Conservation (phyloP, 2,329 filamentous ascomycete genomes). For the Cercospora sesami region DNA sequence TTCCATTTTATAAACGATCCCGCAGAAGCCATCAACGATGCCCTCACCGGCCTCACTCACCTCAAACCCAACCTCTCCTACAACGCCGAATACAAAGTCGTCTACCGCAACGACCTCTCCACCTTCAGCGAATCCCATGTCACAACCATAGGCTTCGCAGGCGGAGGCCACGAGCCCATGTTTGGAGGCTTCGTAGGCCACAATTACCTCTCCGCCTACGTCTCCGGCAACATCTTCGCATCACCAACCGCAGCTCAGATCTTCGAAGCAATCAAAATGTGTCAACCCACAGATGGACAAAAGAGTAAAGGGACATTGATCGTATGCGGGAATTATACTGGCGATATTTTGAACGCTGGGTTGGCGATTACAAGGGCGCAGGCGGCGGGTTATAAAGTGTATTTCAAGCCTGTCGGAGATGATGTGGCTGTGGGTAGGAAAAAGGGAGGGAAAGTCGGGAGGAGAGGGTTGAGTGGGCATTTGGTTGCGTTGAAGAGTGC, state of each 20-base stretch:
- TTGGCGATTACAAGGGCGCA: conserved; percentile 60
- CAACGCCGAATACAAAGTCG: conserved; percentile 40
- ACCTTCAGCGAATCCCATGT: conserved; percentile 37
- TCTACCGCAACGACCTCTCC: conserved; percentile 40
- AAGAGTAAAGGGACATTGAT: conserved; percentile 54
- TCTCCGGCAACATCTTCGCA: conserved; percentile 64
- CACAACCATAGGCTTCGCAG: conserved; percentile 42
- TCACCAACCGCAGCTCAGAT: conserved; percentile 65
- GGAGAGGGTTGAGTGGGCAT: conserved; percentile 63
- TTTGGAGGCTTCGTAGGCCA: conserved; percentile 64
- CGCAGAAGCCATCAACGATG: conserved; percentile 40
- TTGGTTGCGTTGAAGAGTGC: conserved; percentile 61
- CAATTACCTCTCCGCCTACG: conserved; percentile 62
- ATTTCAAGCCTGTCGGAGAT: conserved; percentile 63
- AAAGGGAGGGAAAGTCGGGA: conserved; percentile 58
- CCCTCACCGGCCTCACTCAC: conserved; percentile 39
- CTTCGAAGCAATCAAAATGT: conserved; percentile 56
- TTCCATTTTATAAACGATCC: conserved; percentile 44
- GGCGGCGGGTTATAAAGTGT: conserved; percentile 55
- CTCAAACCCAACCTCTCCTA: conserved; percentile 40
- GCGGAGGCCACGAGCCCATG: conserved; percentile 55
- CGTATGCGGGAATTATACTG: conserved; percentile 66
- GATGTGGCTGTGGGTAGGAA: conserved; percentile 64
- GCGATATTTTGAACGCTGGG: conserved; percentile 63
- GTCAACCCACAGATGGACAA: conserved; percentile 41